phyloP scores from a whole-genome alignment of 345 rosid genomes.

The Citrus mangshanensis region DNA sequence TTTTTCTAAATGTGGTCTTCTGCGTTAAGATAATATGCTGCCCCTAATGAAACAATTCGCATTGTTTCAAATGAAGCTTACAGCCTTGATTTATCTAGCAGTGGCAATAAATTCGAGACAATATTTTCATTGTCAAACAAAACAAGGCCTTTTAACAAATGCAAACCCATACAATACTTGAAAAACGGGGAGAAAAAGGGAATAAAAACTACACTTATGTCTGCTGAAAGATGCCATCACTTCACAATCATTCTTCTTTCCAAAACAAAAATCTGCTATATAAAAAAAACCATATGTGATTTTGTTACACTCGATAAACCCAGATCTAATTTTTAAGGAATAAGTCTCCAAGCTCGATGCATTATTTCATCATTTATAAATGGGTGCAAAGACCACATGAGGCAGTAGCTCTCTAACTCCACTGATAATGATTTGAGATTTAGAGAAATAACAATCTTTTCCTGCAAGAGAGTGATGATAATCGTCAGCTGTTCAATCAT shows the following conservation, averaged over 20 bases:
- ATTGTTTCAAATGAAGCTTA: background rate
- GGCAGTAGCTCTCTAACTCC: conserved; percentile 62
- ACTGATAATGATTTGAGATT: conserved; percentile 50
- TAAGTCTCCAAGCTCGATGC: conserved; percentile 60
- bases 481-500: background rate
- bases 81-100: background rate
- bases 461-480: conserved; percentile 40
- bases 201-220: background rate
- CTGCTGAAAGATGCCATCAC: background rate
- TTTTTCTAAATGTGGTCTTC: background rate
- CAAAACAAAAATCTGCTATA: background rate
- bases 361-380: conserved; percentile 56
- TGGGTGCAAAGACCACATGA: conserved; percentile 85
- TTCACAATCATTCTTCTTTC: background rate
- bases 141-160: background rate
- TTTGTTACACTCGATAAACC: background rate
- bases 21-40: background rate
- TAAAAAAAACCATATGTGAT: background rate
- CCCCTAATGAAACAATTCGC: background rate
- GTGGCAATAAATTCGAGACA: no score
- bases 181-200: background rate
- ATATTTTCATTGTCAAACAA: background rate
- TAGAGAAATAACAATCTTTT: conserved; percentile 56
- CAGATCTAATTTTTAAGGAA: conserved; percentile 23
- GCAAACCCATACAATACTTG: background rate